These are phyloP conservation scores for Leccinum truebloodii DNA, from an alignment of 768 basidiomycete genomes.

Conservation along the genomic window DNA sequence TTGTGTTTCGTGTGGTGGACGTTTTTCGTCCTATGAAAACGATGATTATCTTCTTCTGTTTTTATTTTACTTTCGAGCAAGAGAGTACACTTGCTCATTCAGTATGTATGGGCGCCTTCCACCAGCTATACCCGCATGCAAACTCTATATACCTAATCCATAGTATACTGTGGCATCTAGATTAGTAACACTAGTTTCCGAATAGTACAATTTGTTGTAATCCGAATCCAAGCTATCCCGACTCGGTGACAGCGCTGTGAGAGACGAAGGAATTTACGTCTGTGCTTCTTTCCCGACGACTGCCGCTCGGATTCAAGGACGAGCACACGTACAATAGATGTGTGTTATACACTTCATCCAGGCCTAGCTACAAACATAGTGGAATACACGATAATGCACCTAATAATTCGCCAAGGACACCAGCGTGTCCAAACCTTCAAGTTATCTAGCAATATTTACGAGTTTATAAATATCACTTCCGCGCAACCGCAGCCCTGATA, in stretches of 20 bases:
- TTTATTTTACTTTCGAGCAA: not conserved
- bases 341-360: too few relatives aligned
- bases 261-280: not conserved
- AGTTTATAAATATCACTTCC: too few relatives aligned
- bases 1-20: conserved; percentile 22
- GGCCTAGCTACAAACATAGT: too few relatives aligned
- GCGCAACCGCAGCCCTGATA: not conserved
- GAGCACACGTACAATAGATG: too few relatives aligned
- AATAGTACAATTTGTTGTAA: not conserved
- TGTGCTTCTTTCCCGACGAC: not conserved
- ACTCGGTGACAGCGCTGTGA: not conserved
- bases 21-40: not conserved
- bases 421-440: too few relatives aligned
- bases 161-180: not conserved
- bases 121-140: not conserved
- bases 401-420: too few relatives aligned
- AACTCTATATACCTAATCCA: not conserved
- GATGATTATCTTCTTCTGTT: not conserved
- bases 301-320: not conserved
- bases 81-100: not conserved
- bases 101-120: not conserved
- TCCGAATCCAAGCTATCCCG: not conserved
- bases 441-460: too few relatives aligned
- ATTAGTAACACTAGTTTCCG: not conserved
- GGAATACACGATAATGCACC: too few relatives aligned